These are phyloP conservation scores for Aspergillus quadrilineatus DNA, from an alignment of 2,329 filamentous ascomycete species.

Conservation along the genomic window DNA sequence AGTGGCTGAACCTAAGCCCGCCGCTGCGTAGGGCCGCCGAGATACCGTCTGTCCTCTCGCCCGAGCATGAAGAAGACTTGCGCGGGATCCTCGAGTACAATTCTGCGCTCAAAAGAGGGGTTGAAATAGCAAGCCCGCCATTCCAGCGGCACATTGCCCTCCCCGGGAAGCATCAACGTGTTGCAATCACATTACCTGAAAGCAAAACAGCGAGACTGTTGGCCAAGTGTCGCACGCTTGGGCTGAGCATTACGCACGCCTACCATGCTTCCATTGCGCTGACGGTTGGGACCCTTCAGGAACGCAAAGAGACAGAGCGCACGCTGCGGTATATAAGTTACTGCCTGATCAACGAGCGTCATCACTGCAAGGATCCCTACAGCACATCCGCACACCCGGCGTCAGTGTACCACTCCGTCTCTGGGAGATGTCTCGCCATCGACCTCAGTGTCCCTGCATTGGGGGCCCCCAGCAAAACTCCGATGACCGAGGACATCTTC, in stretches of 20 bases:
- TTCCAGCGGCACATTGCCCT: constrained; percentile 8
- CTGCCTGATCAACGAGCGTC: constrained; percentile 25
- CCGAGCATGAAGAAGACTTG: constrained; percentile 8
- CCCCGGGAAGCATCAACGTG: constrained; percentile 24
- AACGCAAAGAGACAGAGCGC: constrained; percentile 3
- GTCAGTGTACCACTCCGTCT: constrained; percentile 26
- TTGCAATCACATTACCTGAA: constrained; percentile 12
- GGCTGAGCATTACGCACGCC: constrained; percentile 24
- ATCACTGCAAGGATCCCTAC: constrained; percentile 19
- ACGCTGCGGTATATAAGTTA: constrained; percentile 26
- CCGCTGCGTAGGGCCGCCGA: constrained; percentile 22
- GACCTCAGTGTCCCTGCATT: constrained; percentile 17
- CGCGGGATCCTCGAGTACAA: constrained; percentile 13
- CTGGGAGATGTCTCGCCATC: constrained; percentile 19
- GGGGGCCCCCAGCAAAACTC: not conserved
- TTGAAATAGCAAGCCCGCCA: constrained; percentile 22
- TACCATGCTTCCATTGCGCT: constrained; percentile 26
- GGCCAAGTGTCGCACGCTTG: constrained; percentile 10
- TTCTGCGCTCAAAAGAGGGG: constrained; percentile 2
- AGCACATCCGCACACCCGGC: constrained; percentile 17
- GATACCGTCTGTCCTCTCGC: constrained; percentile 10
- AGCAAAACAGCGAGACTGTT: constrained; percentile 15
- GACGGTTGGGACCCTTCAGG: constrained; percentile 18
- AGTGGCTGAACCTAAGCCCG: constrained; percentile 23
- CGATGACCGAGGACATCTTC: constrained; percentile 4